phyloP scores from a whole-genome alignment of 192 early-diverging fungal species.

The Backusella liffmaniae region DNA sequence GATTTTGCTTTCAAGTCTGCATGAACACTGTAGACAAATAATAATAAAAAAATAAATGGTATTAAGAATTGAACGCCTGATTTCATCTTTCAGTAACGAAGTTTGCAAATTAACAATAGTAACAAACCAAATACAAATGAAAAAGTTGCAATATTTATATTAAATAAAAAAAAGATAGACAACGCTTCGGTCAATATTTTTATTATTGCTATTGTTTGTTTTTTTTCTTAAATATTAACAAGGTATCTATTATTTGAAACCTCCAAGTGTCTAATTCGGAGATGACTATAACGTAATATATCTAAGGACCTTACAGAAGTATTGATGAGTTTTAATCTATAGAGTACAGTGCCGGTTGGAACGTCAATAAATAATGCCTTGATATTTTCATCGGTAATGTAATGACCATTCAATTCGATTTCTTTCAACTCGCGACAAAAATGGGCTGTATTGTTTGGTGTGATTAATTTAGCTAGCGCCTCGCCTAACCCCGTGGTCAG shows the following conservation, averaged over 20 bases:
- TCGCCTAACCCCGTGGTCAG: neutral
- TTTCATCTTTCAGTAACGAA: neutral
- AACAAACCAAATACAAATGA: neutral
- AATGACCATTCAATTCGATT: neutral
- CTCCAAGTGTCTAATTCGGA: conserved; percentile 2
- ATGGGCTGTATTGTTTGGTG: neutral
- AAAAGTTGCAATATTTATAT: neutral
- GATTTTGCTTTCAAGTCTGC: conserved; percentile 18
- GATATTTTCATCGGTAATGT: neutral
- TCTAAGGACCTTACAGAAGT: neutral
- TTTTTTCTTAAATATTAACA: neutral
- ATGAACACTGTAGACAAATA: conserved; percentile 2
- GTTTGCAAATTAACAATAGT: too few species aligned
- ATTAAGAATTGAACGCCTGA: neutral
- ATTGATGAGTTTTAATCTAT: neutral
- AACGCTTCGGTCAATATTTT: neutral
- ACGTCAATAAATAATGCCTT: neutral
- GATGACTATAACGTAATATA: neutral
- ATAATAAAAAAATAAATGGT: neutral
- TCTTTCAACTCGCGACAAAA: neutral
- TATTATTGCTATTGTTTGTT: neutral
- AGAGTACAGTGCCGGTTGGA: neutral
- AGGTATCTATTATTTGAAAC: conserved; percentile 1
- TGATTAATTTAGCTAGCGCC: neutral
- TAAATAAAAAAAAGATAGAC: neutral